These are phyloP conservation scores for Croton setiger DNA, from an alignment of 441 rosid genomes.

Conservation along the genomic window DNA sequence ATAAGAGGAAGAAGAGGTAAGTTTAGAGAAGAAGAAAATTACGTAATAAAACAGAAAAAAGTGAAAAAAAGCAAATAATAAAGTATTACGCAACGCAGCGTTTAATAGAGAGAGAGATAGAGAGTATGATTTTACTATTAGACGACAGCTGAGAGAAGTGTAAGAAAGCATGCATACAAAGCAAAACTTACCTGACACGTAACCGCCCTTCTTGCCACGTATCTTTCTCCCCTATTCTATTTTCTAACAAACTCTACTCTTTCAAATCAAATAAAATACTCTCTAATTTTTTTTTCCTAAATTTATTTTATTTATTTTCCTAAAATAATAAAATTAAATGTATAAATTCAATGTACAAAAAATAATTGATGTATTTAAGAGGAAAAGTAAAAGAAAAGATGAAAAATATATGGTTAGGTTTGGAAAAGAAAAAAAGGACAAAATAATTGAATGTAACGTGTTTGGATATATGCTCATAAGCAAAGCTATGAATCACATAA, in stretches of 20 bases:
- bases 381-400: not conserved
- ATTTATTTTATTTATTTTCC: too few relatives aligned
- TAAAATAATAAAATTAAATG: too few relatives aligned
- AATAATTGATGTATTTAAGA: too few relatives aligned
- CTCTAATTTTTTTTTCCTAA: too few relatives aligned
- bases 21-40: too few relatives aligned
- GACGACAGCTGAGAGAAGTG: slow-evolving; percentile 20
- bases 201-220: slow-evolving; percentile 37
- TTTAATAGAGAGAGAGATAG: too few relatives aligned
- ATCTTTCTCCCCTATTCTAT: not conserved
- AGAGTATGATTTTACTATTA: not conserved
- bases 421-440: not conserved
- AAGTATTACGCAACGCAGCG: not conserved
- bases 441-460: not conserved
- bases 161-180: slow-evolving; percentile 33
- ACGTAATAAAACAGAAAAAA: not conserved
- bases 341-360: too few relatives aligned
- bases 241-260: not conserved
- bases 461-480: not conserved
- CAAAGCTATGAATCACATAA: not conserved
- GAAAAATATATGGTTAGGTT: not conserved
- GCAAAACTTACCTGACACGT: slow-evolving; percentile 41
- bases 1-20: too few relatives aligned
- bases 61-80: slow-evolving; percentile 23
- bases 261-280: too few relatives aligned